Percentiles rank a stretch among this genome's conserved stretches.
phyloP scores from a whole-genome alignment of 441 rosid species.

The Bocquillonia castaneifolia region DNA sequence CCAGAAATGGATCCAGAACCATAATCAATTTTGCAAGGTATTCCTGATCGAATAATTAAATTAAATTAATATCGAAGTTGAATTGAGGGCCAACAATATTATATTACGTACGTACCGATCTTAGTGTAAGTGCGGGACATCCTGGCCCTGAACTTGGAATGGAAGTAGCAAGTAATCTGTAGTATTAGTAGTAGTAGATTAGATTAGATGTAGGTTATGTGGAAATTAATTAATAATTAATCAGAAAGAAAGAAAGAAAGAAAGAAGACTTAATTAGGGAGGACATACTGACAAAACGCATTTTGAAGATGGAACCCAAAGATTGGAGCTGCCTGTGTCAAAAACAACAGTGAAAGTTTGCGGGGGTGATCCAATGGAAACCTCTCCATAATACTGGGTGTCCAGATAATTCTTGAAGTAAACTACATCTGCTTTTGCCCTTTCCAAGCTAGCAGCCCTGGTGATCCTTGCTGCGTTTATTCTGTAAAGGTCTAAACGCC shows the following conservation, averaged over 20 bases:
- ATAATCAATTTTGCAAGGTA: constrained; percentile 45
- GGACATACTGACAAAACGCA: constrained; percentile 52
- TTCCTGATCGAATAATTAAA: constrained; percentile 33
- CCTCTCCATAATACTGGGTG: constrained; percentile 83
- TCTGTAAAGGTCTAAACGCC: constrained; percentile 34
- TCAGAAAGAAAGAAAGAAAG: not conserved
- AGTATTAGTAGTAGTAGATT: too few relatives aligned
- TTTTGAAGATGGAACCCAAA: constrained; percentile 69
- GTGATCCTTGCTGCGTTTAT: constrained; percentile 34
- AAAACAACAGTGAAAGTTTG: constrained; percentile 52
- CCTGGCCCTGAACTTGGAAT: constrained; percentile 46
- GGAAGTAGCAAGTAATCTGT: constrained; percentile 58
- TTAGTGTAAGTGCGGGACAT: constrained; percentile 49
- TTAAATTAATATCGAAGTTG: too few relatives aligned
- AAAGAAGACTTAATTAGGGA: not conserved
- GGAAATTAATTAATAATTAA: too few relatives aligned
- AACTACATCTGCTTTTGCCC: constrained; percentile 34
- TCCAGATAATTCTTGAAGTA: constrained; percentile 69
- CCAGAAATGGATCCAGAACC: constrained; percentile 45
- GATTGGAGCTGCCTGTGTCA: constrained; percentile 60
- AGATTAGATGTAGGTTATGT: too few relatives aligned
- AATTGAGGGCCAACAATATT: too few relatives aligned
- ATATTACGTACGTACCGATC: constrained; percentile 62
- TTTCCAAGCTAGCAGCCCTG: constrained; percentile 7
- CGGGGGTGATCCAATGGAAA: constrained; percentile 66